Conservation (phyloP, 768 basidiomycete species). For the Lactarius tabidus region DNA sequence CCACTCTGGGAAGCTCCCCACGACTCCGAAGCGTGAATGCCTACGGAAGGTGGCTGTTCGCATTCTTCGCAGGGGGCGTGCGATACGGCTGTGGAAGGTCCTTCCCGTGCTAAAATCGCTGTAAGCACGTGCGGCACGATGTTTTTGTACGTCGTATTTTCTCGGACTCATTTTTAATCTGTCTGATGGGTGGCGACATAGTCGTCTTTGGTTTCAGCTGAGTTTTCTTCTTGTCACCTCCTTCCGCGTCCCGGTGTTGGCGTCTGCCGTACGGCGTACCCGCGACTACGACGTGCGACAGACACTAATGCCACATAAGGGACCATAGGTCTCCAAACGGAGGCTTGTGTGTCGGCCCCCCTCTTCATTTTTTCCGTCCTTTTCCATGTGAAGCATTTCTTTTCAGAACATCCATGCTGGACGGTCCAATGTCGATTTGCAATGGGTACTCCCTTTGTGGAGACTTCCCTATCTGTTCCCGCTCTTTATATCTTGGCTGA, state of each 20-base stretch:
- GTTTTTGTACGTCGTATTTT: background rate
- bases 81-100: background rate
- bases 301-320: slow-evolving; percentile 4
- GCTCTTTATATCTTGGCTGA: background rate
- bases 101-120: too few relatives aligned
- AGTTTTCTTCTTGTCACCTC: slow-evolving; percentile 1
- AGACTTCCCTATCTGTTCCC: background rate
- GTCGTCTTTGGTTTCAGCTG: slow-evolving; percentile 6
- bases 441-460: background rate
- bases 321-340: slow-evolving; percentile 1
- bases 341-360: slow-evolving; percentile 8
- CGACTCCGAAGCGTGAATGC: slow-evolving; percentile 6
- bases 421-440: background rate
- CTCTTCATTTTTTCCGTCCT: background rate
- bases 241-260: slow-evolving; percentile 10
- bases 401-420: background rate
- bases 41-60: slow-evolving; percentile 4
- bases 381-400: slow-evolving; percentile 1
- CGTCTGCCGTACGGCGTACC: slow-evolving; percentile 8
- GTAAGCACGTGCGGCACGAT: background rate
- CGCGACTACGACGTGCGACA: slow-evolving; percentile 18
- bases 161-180: background rate
- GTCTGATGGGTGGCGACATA: background rate
- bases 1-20: background rate
- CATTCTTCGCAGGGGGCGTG: slow-evolving; percentile 7